These are phyloP conservation scores for Ogataea methanolica DNA, from an alignment of 805 yeast species.

Conservation along the genomic window DNA sequence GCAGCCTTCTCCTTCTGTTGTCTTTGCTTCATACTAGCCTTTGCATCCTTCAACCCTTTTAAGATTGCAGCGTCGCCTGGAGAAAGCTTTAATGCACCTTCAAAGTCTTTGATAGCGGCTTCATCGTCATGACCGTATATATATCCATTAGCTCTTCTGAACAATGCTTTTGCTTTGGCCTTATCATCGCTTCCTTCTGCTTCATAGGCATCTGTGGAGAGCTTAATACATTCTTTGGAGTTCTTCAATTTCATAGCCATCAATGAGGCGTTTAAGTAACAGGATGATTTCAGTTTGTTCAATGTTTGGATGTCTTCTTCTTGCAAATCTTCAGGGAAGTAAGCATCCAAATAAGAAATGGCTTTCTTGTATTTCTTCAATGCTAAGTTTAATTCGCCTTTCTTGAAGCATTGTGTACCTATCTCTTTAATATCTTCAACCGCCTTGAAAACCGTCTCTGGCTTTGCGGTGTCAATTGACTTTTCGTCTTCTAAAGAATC, in stretches of 20 bases:
- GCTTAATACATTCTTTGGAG: conserved; percentile 48
- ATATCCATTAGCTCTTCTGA: conserved; percentile 79
- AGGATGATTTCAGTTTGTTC: conserved; percentile 54
- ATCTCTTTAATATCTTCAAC: conserved; percentile 63
- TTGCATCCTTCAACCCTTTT: conserved; percentile 60
- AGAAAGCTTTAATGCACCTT: conserved; percentile 56
- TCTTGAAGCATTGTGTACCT: conserved; percentile 74
- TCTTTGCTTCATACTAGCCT: conserved; percentile 45
- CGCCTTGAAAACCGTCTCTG: conserved; percentile 66
- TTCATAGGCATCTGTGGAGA: conserved; percentile 64
- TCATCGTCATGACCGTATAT: conserved; percentile 61
- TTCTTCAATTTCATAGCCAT: conserved; percentile 62
- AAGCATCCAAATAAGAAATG: conserved; percentile 60
- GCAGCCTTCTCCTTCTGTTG: conserved; percentile 70
- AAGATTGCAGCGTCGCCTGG: conserved; percentile 72
- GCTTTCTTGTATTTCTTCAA: conserved; percentile 71
- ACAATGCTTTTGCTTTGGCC: conserved; percentile 78
- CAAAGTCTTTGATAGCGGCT: conserved; percentile 60
- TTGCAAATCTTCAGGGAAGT: conserved; percentile 64
- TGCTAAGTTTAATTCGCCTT: conserved; percentile 53
- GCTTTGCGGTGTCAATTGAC: conserved; percentile 50
- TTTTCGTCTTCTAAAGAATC: conserved; percentile 73
- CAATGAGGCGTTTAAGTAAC: conserved; percentile 69
- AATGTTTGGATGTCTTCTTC: conserved; percentile 48
- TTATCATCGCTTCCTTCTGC: conserved; percentile 55